phyloP scores from a whole-genome alignment of 148 eudicot genomes.

The Rhododendron griersonianum region DNA sequence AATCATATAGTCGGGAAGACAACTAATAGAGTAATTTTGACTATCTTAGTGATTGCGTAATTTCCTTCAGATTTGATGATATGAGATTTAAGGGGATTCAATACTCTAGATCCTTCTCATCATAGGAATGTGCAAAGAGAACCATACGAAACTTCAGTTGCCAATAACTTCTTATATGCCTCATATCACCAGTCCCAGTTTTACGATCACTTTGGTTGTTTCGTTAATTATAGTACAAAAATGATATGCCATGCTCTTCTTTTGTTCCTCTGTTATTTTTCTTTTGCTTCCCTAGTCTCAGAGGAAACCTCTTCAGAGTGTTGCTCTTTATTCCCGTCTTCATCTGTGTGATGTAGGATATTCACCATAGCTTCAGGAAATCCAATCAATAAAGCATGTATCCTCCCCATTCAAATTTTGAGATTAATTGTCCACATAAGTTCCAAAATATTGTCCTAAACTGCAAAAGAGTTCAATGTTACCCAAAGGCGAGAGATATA shows the following conservation, averaged over 20 bases:
- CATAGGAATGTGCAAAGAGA: background rate
- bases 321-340: background rate
- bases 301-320: background rate
- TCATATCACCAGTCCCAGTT: background rate
- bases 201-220: background rate
- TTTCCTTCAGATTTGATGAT: background rate
- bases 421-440: background rate
- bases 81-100: background rate
- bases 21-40: background rate
- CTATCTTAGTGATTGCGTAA: background rate
- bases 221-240: background rate
- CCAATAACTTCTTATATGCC: background rate
- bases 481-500: background rate
- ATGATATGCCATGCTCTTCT: background rate
- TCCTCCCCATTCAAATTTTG: background rate
- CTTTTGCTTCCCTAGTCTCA: slow-evolving; percentile 2
- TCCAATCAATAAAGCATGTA: background rate
- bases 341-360: background rate
- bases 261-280: background rate
- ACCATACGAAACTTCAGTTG: background rate
- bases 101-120: background rate
- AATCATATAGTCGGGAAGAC: background rate
- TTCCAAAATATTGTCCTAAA: background rate
- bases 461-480: background rate
- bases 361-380: background rate